Base-by-base conservation (phyloP, 1,139 yeast species). In the Saccharomyces hybrid region DNA sequence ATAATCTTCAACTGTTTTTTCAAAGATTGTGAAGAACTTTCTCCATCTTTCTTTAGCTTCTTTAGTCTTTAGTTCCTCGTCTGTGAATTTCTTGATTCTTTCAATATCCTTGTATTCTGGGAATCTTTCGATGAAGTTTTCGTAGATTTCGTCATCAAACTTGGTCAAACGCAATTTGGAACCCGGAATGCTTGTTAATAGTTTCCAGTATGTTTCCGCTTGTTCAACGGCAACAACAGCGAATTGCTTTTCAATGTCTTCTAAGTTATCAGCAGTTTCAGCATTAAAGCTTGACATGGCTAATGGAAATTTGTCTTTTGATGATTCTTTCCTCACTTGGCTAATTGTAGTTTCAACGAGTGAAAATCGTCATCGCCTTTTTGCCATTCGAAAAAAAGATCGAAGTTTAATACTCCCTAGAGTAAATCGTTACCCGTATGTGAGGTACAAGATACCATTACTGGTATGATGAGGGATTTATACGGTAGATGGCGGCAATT, bases 211-310 rank as follows among this genome's bases (percentile, higher is more conserved):
- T 2, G 97, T 85, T 70, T 88, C 95, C 58, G 96, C 95, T 72
- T 95, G 98, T 72, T 82, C 84, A 27, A 95, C 99, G 6, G 98
- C 99, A 74, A 88, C 90, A 60, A 95, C 99, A 52, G 99, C 98
- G 68, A 93, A 93, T 75, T 91, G 97, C 79, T 83, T 88, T 73
- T 91, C 98, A 67, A 93, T 88, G 60, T 81, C 86, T 65, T 82
- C 86, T 60, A 80, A 72, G 67, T 82, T 82, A 53, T 82, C 84
- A 48, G 86, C 85, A 32, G 71, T 71, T 58, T 82, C 83, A 38
- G 86, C 79, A 60, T 79, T 75, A 61, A 82, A 81, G n/a, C 66
- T 64, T 16, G 61, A 58, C 51, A 66, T 44, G 5, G 69, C n/a
- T 38, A 38, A 13, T 4, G 6, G 4, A 4, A 2, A 38, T 38